Conservation (phyloP, 2,329 filamentous ascomycete species). For the Penicillium sp. region DNA sequence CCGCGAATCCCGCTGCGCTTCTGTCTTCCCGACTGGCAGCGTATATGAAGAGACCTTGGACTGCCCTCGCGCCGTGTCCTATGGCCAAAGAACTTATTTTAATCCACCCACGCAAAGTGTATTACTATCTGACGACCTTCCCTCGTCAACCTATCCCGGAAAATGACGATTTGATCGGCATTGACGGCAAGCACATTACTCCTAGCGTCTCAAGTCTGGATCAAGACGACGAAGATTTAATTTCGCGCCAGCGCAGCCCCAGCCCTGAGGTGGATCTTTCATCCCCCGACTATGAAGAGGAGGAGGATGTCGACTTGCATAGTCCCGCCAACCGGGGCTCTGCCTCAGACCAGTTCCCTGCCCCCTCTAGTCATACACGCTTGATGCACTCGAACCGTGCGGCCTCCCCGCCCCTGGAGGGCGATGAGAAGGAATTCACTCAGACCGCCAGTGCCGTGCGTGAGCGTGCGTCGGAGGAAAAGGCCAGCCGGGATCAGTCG, state of each 20-base stretch:
- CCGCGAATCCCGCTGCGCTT: slow-evolving; percentile 91
- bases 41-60: slow-evolving; percentile 88
- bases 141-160: slow-evolving; percentile 80
- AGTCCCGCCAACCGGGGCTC: slow-evolving; percentile 64
- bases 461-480: slow-evolving; percentile 50
- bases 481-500: slow-evolving; percentile 27
- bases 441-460: slow-evolving; percentile 87
- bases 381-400: slow-evolving; percentile 64
- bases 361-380: slow-evolving; percentile 59
- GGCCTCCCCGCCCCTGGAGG: slow-evolving; percentile 86
- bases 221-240: slow-evolving; percentile 69
- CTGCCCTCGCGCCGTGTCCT: slow-evolving; percentile 75
- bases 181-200: slow-evolving; percentile 68
- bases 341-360: slow-evolving; percentile 56
- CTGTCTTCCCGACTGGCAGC: slow-evolving; percentile 88
- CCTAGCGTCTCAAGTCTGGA: slow-evolving; percentile 77
- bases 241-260: slow-evolving; percentile 67
- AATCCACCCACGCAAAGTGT: slow-evolving; percentile 89
- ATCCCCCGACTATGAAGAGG: slow-evolving; percentile 79
- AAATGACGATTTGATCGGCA: slow-evolving; percentile 53
- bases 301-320: slow-evolving; percentile 52
- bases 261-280: slow-evolving; percentile 94
- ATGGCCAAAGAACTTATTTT: slow-evolving; percentile 90
- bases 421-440: slow-evolving; percentile 94
- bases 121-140: slow-evolving; percentile 92